Base-by-base conservation (phyloP, 805 yeast genomes). In the Yueomyces sinensis region DNA sequence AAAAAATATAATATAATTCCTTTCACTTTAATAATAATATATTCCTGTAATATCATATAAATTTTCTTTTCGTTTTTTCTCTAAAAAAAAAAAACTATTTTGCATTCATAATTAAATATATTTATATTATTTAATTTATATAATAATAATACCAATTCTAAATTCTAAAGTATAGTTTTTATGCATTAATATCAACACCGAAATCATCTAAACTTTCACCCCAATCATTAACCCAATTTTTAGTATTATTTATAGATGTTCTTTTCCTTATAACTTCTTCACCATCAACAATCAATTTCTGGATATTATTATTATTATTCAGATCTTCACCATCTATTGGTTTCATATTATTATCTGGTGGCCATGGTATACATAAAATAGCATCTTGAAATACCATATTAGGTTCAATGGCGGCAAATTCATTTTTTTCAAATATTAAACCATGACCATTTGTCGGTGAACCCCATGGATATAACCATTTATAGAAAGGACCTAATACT, bases 111-210 rank as follows among this genome's bases (percentile, higher is more conserved):
- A n/a, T n/a, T n/a, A n/a, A n/a, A n/a, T n/a, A n/a, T n/a, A n/a
- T n/a, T n/a, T n/a, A n/a, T n/a, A n/a, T n/a, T n/a, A n/a, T n/a
- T n/a, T n/a, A n/a, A n/a, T n/a, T n/a, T n/a, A n/a, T n/a, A n/a
- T n/a, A n/a, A n/a, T n/a, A n/a, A n/a, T n/a, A n/a, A n/a, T n/a
- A n/a, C n/a, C n/a, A n/a, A n/a, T n/a, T n/a, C n/a, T n/a, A n/a
- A n/a, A n/a, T n/a, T n/a, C n/a, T n/a, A n/a, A n/a, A n/a, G n/a
- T n/a, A n/a, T n/a, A n/a, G n/a, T n/a, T n/a, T n/a, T n/a, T n/a
- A n/a, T n/a, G n/a, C n/a, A n/a, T n/a, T n/a, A n/a, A n/a, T n/a
- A 49, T 87, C 96, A 3, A 89, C 97, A 0, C 97, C 97, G 53
- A 74, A 87, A 56, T 84, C 95, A 28, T 68, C 69, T 31, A 89